phyloP scores from a whole-genome alignment of 1,139 yeast species.

The Yamadazyma atlantica region DNA sequence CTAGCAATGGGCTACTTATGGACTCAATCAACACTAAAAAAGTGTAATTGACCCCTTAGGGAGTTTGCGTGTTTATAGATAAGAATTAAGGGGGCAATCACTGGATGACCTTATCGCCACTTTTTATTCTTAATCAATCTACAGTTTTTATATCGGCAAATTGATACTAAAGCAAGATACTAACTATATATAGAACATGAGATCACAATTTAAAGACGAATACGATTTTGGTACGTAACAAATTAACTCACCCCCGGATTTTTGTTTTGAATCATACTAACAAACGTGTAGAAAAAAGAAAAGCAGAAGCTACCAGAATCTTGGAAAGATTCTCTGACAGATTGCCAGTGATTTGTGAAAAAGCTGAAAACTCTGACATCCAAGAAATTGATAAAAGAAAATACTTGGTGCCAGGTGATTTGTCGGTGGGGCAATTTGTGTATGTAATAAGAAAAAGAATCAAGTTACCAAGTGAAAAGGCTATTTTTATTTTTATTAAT shows the following conservation, averaged over 20 bases:
- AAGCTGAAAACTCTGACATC: constrained; percentile 94
- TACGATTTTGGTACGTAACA: constrained; percentile 55
- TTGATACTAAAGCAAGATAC: no score
- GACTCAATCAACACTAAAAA: background rate
- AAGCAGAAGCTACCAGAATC: constrained; percentile 92
- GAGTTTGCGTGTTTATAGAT: background rate
- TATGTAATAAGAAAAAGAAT: constrained; percentile 96
- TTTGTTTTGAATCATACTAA: constrained; percentile 20
- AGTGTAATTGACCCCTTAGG: background rate
- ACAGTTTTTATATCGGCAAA: no score
- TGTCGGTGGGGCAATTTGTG: constrained; percentile 96
- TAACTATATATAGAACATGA: constrained; percentile 44
- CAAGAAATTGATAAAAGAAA: constrained; percentile 96
- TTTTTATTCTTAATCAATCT: no score
- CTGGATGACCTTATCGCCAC: background rate
- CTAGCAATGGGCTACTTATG: no score
- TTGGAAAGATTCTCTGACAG: constrained; percentile 87
- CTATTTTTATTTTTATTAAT: constrained; percentile 93
- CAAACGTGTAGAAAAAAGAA: constrained; percentile 68
- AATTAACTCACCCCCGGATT: background rate
- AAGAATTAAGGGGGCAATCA: background rate
- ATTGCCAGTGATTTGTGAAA: constrained; percentile 95
- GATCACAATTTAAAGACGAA: constrained; percentile 92
- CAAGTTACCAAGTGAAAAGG: constrained; percentile 95
- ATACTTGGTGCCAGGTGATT: constrained; percentile 92